Evolutionary conservation across 441 rosid species (phyloP), one percentile per base, ranked within the genome.

Genomic region (Omphalea diandra): DNA sequence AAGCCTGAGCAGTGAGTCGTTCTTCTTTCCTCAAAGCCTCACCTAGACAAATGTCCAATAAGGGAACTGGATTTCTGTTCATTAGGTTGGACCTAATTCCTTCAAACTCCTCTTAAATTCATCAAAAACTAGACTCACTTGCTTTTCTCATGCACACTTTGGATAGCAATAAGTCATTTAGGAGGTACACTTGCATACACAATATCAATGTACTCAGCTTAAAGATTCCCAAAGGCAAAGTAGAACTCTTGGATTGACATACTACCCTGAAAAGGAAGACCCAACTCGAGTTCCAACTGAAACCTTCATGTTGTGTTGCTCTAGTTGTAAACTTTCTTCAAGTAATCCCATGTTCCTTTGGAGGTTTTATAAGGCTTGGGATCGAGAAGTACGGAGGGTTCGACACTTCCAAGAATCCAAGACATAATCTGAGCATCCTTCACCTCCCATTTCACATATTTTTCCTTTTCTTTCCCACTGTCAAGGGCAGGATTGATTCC

Each of bases 381-480:
- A 4, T 71, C 63, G 29, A 71, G 56, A 67, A 27, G 14, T 58
- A 32, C 36, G 8, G n/a, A 2, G 50, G 20, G 11, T 0, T 22
- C 64, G 32, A n/a, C 46, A 7, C 32, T 69, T 35, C 15, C 47
- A 36, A 36, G 65, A 20, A 33, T 61, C 65, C 46, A 61, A 18
- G 65, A 35, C 65, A 61, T 61, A 36, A 61, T 36, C 49, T n/a
- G 46, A 35, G 65, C 47, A 61, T 61, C n/a, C n/a, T n/a, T n/a
- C n/a, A n/a, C n/a, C n/a, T n/a, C n/a, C n/a, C n/a, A n/a, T n/a
- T n/a, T n/a, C 65, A 35, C 7, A 35, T 35, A 1, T 47, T 47
- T n/a, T n/a, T 14, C 20, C 38, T 35, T 35, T 12, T 47, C 52
- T 1, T 0, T 5, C 52, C 14, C 52, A 4, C 14, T 7, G 20